Evolutionary conservation across 2,329 filamentous ascomycete genomes (phyloP).

Genomic region (Zymoseptoria tritici): DNA sequence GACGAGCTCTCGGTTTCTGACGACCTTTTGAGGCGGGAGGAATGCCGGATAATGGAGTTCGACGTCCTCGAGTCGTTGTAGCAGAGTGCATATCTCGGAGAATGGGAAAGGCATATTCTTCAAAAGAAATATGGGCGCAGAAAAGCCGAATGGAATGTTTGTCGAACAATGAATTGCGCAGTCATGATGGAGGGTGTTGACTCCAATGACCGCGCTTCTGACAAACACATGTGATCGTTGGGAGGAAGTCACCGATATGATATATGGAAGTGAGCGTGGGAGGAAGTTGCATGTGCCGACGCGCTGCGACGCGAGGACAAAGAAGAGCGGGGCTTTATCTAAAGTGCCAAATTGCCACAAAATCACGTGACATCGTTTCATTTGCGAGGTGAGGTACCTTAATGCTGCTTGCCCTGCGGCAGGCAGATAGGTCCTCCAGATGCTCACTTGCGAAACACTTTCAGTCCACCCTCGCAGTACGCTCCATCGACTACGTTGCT

Average conservation of each 20-base stretch:
- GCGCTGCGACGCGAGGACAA: background rate
- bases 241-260: background rate
- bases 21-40: slow-evolving; percentile 26
- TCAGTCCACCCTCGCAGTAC: background rate
- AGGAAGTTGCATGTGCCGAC: background rate
- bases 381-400: too few relatives aligned
- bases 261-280: background rate
- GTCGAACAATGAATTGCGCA: background rate
- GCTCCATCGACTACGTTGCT: background rate
- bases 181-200: background rate
- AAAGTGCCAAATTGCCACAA: background rate
- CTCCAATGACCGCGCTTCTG: background rate
- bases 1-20: slow-evolving; percentile 35
- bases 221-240: background rate
- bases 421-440: background rate
- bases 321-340: background rate
- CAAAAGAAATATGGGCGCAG: slow-evolving; percentile 1
- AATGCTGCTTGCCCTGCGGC: background rate
- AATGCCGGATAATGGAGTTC: slow-evolving; percentile 35
- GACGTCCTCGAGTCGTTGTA: slow-evolving; percentile 58
- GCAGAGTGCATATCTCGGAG: slow-evolving; percentile 62
- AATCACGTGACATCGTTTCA: background rate
- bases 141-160: background rate
- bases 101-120: slow-evolving; percentile 58
- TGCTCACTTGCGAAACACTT: background rate